Evolutionary conservation across 495 filamentous ascomycete genomes (phyloP), one percentile per base, ranked within the genome.

Genomic region (Hypoxylon trugodes): DNA sequence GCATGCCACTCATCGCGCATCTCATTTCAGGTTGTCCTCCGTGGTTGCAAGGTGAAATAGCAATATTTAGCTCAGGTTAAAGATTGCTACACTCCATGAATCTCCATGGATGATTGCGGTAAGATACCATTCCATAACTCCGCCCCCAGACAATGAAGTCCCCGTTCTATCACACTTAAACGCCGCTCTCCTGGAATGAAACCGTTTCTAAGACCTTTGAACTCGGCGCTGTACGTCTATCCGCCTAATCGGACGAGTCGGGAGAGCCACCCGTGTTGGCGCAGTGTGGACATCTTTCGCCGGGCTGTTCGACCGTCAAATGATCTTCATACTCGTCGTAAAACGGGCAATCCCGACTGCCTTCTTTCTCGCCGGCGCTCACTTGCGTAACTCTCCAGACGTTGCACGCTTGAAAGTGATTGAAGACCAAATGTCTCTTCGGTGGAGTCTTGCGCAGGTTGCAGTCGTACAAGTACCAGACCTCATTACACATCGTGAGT

Each of bases 191-290:
- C 10, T 30, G 28, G 4, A 30, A 4, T 30, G 4, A 30, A 10
- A 4, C 4, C 28, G 28, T 10, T 5, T 10, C 10, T 4, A 30
- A 30, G 10, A 10, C 28, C 28, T 4, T 30, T 10, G 10, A 4
- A 30, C 28, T 10, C 28, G 10, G 28, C 10, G 5, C 28, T 30
- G 28, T 5, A 10, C 28, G 10, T 5, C 28, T n/a, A n/a, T 15
- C n/a, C 6, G 6, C 22, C 32, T 50, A 52, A 3, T 58, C 40
- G 4, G 61, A 46, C 18, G 61, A 58, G 19, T 45, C 36, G 1
- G 50, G 59, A 50, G 59, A 62, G 8, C 59, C 50, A 3, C 42
- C 59, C 12, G 53, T 37, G 26, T 58, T 64, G 15, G 52, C 53
- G 24, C 61, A 52, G 19, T 64, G 22, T 10, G 53, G 40, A 9